Evolutionary conservation across 139 green algal genomes (phyloP).

Genomic region (Chlamydomonas urium): DNA sequence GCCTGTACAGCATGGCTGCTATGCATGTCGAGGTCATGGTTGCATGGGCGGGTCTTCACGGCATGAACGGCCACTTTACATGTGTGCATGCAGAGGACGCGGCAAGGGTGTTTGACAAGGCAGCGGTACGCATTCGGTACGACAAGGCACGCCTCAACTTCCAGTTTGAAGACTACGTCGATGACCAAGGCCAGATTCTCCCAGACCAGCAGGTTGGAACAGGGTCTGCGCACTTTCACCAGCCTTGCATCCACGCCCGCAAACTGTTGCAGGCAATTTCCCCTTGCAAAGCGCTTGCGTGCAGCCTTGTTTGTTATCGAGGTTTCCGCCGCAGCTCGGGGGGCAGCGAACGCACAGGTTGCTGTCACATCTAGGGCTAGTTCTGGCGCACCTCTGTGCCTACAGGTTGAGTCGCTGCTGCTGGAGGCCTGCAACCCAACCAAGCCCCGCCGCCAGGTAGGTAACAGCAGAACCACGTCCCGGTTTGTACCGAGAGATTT

Average conservation of each 20-base stretch:
- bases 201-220: conserved; percentile 13
- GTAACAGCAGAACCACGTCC: too few relatives aligned
- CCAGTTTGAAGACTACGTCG: background rate
- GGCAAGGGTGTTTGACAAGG: conserved; percentile 41
- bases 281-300: too few relatives aligned
- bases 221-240: too few relatives aligned
- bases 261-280: too few relatives aligned
- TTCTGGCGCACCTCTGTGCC: background rate
- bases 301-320: background rate
- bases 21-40: too few relatives aligned
- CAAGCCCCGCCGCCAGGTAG: conserved; percentile 10
- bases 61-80: too few relatives aligned
- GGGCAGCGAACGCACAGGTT: background rate
- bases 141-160: conserved; percentile 33
- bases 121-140: conserved; percentile 39
- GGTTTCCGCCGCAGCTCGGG: background rate
- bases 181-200: background rate
- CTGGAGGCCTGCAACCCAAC: conserved; percentile 20
- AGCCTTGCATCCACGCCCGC: too few relatives aligned
- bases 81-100: conserved; percentile 32
- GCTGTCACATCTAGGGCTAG: background rate
- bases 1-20: too few relatives aligned
- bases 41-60: too few relatives aligned
- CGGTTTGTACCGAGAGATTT: too few relatives aligned
- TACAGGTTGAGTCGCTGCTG: conserved; percentile 12